Conservation (phyloP, 73 alveolate species). For the Paramecium sonneborni region DNA sequence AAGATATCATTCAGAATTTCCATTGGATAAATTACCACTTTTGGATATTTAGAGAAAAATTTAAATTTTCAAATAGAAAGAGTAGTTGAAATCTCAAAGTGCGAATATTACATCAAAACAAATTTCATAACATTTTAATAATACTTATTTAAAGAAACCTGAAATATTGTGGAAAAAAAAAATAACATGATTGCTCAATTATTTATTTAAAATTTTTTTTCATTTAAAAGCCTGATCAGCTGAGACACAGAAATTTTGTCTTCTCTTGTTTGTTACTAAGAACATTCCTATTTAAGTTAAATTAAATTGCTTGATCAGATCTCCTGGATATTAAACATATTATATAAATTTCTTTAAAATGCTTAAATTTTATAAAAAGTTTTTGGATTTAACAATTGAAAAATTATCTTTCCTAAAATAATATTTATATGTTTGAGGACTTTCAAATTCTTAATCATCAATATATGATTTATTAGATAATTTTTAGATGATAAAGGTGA, state of each 20-base stretch:
- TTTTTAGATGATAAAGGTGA: neutral
- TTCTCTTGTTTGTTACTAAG: neutral
- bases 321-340: neutral
- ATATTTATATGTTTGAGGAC: neutral
- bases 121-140: neutral
- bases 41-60: neutral
- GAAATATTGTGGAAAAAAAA: neutral
- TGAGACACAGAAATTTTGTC: neutral
- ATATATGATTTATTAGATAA: neutral
- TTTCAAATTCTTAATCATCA: neutral
- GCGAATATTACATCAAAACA: neutral
- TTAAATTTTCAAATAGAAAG: neutral
- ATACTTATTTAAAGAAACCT: neutral
- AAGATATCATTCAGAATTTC: conserved; percentile 2
- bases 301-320: neutral
- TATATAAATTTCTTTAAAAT: neutral
- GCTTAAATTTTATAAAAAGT: neutral
- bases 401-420: conserved; percentile 1
- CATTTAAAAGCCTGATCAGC: neutral
- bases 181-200: neutral
- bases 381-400: neutral
- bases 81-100: neutral
- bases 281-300: neutral
- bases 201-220: neutral
- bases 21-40: neutral